These are phyloP conservation scores for Botrytis pseudocinerea DNA, from an alignment of 2,329 filamentous ascomycete species.

Conservation along the genomic window DNA sequence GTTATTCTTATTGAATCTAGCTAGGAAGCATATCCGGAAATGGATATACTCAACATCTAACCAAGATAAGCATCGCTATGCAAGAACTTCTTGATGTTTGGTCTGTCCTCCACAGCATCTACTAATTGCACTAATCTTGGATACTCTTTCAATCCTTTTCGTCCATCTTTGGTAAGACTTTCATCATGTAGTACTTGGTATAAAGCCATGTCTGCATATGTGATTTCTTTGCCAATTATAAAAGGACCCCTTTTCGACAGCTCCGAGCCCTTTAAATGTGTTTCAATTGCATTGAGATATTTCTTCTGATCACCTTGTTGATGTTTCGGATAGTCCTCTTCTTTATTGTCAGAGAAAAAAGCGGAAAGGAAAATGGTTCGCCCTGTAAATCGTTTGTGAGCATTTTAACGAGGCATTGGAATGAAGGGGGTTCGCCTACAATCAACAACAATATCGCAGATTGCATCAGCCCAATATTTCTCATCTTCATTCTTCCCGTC, in stretches of 20 bases:
- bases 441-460: slow-evolving; percentile 39
- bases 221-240: slow-evolving; percentile 37
- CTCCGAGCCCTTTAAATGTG: slow-evolving; percentile 37
- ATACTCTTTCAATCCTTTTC: slow-evolving; percentile 36
- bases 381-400: not conserved
- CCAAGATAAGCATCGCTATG: slow-evolving; percentile 37
- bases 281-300: slow-evolving; percentile 40
- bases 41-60: not conserved
- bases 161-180: slow-evolving; percentile 35
- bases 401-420: not conserved
- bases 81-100: slow-evolving; percentile 38
- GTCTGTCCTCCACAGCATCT: slow-evolving; percentile 36
- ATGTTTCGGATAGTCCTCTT: slow-evolving; percentile 4
- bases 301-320: slow-evolving; percentile 1
- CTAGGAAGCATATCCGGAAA: not conserved
- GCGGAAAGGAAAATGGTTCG: slow-evolving; percentile 10
- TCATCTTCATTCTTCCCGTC: slow-evolving; percentile 39
- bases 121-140: slow-evolving; percentile 36
- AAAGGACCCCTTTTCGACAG: slow-evolving; percentile 40
- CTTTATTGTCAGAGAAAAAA: not conserved
- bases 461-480: slow-evolving; percentile 40
- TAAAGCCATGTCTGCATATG: slow-evolving; percentile 39
- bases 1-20: not conserved
- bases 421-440: slow-evolving; percentile 2
- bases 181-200: slow-evolving; percentile 40